Conservation (phyloP, 106 monocot genomes). For the Acorus calamus region DNA sequence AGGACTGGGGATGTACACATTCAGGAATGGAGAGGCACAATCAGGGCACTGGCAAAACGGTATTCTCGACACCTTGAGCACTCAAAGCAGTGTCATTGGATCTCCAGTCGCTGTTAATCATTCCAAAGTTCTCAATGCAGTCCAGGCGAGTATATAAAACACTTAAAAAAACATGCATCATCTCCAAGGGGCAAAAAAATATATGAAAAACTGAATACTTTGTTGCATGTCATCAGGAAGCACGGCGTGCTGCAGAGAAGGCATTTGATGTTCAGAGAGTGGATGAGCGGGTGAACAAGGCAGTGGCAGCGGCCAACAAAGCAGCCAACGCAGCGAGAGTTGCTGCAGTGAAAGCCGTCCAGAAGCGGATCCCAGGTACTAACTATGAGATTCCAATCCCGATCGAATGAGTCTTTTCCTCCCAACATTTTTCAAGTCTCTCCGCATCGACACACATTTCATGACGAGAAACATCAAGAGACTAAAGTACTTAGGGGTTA, state of each 20-base stretch:
- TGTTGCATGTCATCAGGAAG: conserved; percentile 40
- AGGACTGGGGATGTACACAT: conserved; percentile 64
- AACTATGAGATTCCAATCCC: conserved; percentile 20
- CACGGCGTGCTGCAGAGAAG: conserved; percentile 60
- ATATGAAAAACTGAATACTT: neutral
- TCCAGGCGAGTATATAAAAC: conserved; percentile 40
- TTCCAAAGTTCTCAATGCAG: conserved; percentile 83
- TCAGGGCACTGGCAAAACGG: conserved; percentile 70
- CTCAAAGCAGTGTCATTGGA: conserved; percentile 39
- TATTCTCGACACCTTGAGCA: conserved; percentile 46
- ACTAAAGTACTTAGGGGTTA: neutral
- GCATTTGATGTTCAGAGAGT: conserved; percentile 61
- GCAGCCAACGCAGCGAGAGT: conserved; percentile 55
- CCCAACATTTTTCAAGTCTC: too few relatives aligned
- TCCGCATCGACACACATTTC: too few relatives aligned
- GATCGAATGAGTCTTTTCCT: conserved; percentile 19
- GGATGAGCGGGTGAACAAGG: conserved; percentile 69
- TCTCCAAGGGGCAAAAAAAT: neutral
- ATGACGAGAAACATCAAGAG: neutral
- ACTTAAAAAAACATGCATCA: neutral
- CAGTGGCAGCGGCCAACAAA: conserved; percentile 57
- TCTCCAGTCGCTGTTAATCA: conserved; percentile 66
- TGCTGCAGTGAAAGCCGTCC: conserved; percentile 66
- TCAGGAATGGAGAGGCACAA: conserved; percentile 54
- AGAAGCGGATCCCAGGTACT: conserved; percentile 25